A percentile compares a stretch with the other conserved stretches of the same genome.
Evolutionary conservation across 495 filamentous ascomycete genomes (phyloP).

Genomic region (Penicillium paxilli): DNA sequence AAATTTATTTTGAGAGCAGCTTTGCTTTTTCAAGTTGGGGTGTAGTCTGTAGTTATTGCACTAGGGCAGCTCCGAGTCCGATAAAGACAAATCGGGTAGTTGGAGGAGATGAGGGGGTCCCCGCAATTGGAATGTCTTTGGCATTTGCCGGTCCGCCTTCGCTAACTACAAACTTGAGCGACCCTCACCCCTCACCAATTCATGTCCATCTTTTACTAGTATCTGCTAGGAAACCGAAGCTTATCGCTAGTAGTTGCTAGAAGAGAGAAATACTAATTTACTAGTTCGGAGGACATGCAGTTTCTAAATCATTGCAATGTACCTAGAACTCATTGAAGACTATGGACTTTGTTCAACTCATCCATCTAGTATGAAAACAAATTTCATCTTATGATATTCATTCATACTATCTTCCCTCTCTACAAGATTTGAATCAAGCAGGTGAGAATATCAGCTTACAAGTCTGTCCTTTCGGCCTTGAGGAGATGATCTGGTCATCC

Average conservation of each 20-base stretch:
- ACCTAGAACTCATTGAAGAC: no score
- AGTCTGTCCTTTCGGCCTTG: slow-evolving; percentile 53
- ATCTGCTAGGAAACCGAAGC: neutral
- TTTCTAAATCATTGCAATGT: no score
- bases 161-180: neutral
- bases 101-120: slow-evolving; percentile 2
- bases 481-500: slow-evolving; percentile 61
- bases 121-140: neutral
- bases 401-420: neutral
- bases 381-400: no score
- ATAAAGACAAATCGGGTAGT: neutral
- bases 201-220: neutral
- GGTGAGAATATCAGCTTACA: slow-evolving; percentile 32
- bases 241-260: neutral
- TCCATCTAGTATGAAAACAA: no score
- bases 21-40: no score
- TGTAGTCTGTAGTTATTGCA: neutral
- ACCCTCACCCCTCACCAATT: neutral
- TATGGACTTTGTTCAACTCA: no score
- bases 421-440: neutral
- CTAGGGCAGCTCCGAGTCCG: neutral
- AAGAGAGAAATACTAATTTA: no score
- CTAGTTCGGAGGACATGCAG: no score
- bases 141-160: neutral
- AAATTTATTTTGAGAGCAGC: no score